Conservation (phyloP, 129 eudicot genomes). For the Mikania micrantha region DNA sequence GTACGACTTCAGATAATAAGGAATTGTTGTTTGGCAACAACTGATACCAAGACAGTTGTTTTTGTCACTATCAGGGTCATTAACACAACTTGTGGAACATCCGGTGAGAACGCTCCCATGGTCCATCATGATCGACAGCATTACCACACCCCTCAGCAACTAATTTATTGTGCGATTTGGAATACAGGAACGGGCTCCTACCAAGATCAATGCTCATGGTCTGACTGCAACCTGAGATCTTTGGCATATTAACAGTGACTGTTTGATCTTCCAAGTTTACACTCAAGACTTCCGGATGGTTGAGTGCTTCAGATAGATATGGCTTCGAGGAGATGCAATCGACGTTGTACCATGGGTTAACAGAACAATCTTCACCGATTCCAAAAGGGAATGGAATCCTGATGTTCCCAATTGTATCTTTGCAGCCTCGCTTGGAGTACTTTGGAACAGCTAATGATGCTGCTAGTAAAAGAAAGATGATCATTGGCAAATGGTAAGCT, state of each 20-base stretch:
- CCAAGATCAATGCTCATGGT: not conserved
- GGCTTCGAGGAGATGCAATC: slow-evolving; percentile 6
- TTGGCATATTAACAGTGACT: not conserved
- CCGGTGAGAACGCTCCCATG: not conserved
- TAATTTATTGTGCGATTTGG: not conserved
- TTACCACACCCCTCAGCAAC: not conserved
- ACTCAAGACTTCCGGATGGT: not conserved
- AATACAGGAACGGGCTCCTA: not conserved
- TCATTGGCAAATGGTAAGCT: not conserved
- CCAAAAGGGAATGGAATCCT: slow-evolving; percentile 29
- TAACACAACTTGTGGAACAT: not conserved
- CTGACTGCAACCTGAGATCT: not conserved
- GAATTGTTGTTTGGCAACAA: not conserved
- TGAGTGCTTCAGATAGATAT: too few species aligned
- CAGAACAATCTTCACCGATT: slow-evolving; percentile 7
- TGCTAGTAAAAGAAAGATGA: not conserved
- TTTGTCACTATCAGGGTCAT: not conserved
- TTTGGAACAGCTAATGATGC: not conserved
- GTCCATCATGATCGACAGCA: not conserved
- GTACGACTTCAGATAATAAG: not conserved
- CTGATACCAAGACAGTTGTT: not conserved
- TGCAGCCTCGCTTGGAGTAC: slow-evolving; percentile 15
- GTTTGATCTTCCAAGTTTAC: not conserved
- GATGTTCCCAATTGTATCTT: slow-evolving; percentile 3
- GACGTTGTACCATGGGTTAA: slow-evolving; percentile 11